Evolutionary conservation across 2,329 filamentous ascomycete genomes (phyloP), one percentile per base, ranked within the genome.

Genomic region (Claviceps paspali): DNA sequence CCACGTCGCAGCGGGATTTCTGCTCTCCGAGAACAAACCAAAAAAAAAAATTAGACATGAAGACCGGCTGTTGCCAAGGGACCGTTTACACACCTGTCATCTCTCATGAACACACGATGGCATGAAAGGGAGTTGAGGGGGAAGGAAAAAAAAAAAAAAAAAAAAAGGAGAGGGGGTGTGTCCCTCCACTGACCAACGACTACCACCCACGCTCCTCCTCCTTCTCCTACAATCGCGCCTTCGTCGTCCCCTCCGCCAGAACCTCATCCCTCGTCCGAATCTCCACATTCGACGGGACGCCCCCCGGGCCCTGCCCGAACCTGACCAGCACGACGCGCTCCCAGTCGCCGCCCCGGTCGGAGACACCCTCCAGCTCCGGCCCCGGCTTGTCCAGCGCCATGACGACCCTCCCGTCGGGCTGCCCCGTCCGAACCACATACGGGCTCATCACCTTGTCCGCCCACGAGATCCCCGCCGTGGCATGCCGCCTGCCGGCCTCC

Each of bases 361-460:
- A 58, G 3, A 52, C 60, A 0, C 48, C 63, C 45, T 56, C 57
- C 26, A 79, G 54, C 52, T 79, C 75, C 4, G 57, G 61, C 0
- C 73, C 73, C 0, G 74, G 70, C 45, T 64, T 65, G 36, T 76
- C 70, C n/a, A 81, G 49, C 0, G 59, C 68, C 28, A 80, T 48
- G 2, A 79, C 67, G 9, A 62, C 48, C 36, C 69, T 58, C 9
- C 60, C 60, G 39, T 70, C 68, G 3, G 50, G 48, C 33, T 57
- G 54, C 32, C 63, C 54, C 39, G 67, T 47, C 14, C 68, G 61
- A 6, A 75, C 36, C 10, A 55, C 55, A 3, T 59, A 55, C 3
- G 76, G 74, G 43, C 68, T 68, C 39, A 80, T 79, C n/a, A 70
- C 67, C 52, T 77, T 76, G 5, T 76, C 66, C 0, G 56, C 61